Evolutionary conservation across 78 protist genomes (phyloP), one percentile per base, ranked within the genome.

Genomic region (Dictyostelium intermedium): DNA sequence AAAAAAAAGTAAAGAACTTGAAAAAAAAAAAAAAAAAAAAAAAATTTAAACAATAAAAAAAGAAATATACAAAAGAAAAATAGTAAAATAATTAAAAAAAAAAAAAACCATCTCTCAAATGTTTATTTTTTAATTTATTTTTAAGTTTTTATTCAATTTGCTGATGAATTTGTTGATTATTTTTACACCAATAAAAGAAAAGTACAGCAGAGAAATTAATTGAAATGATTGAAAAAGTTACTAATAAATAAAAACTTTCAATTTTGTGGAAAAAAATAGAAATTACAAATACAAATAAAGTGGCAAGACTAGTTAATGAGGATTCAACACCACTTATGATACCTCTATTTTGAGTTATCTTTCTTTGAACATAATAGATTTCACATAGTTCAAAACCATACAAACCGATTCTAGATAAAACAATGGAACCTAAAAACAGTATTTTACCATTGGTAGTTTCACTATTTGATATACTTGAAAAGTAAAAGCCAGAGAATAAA

Each of bases 321-420:
- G 78, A 25, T 39, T 86, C 92, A 2, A 86, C 83, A 4, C 92
- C 92, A 60, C 92, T 86, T 5, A 86, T 27, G 25, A 66, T 76
- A 39, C 91, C 92, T 35, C 84, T 47, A 14, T 45, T 13, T 25
- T 86, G 84, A 10, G 27, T 47, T 11, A 86, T 83, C 3, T 20
- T 37, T 20, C 81, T 47, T 60, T 86, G 92, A 11, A 86, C 92
- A 11, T 53, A 77, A 50, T 73, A 10, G 35, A 73, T 76, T n/a
- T 73, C 83, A 39, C 84, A 9, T 18, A 86, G 13, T 27, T 86
- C 92, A 9, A 86, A 86, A 4, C 92, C 92, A 39, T 86, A 86
- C 5, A 86, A 34, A 1, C 92, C 92, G 53, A n/a, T 3, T 53
- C 92, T 47, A 18, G 92, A 86, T 7, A 86, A 16, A 13, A 86